phyloP scores from a whole-genome alignment of 225 moss, liverwort and hornwort genomes.

The Thuidium tamariscinum region DNA sequence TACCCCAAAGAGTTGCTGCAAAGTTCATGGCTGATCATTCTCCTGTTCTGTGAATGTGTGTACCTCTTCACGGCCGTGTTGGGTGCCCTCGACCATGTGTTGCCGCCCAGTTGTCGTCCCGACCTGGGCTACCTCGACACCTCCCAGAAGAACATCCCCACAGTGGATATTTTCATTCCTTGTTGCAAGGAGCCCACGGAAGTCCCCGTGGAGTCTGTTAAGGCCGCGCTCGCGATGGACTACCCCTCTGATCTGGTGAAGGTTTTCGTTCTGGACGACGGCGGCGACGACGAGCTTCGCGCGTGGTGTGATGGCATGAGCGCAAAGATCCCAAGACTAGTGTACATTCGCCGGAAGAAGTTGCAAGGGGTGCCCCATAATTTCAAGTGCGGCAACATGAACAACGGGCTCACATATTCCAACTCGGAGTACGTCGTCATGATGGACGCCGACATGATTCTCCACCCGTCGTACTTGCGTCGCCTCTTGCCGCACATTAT shows the following conservation, averaged over 20 bases:
- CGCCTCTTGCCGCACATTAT: slow-evolving; percentile 1
- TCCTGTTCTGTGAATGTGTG: not conserved
- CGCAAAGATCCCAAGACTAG: not conserved
- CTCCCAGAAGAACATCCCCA: not conserved
- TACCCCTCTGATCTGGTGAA: not conserved
- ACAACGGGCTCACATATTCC: not conserved
- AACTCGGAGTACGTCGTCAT: not conserved
- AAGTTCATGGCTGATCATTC: not conserved
- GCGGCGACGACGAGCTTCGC: not conserved
- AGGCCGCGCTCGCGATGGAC: not conserved
- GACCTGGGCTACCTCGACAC: not conserved
- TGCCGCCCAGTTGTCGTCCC: not conserved
- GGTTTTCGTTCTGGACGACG: slow-evolving; percentile 2
- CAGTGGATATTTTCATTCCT: slow-evolving; percentile 6
- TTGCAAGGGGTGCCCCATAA: slow-evolving; percentile 1
- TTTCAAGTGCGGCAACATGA: slow-evolving; percentile 16
- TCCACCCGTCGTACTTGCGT: slow-evolving; percentile 1
- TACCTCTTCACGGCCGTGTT: not conserved
- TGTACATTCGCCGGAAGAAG: slow-evolving; percentile 7
- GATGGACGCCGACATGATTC: slow-evolving; percentile 17
- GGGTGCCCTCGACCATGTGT: not conserved
- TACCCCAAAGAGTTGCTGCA: not conserved
- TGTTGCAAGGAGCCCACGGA: slow-evolving; percentile 6
- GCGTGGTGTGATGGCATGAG: not conserved
- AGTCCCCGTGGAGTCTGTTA: not conserved